Percentiles rank a stretch among this genome's conserved stretches.
phyloP scores from a whole-genome alignment of 176 grass and related monocot genomes.

The Carex cristatella region DNA sequence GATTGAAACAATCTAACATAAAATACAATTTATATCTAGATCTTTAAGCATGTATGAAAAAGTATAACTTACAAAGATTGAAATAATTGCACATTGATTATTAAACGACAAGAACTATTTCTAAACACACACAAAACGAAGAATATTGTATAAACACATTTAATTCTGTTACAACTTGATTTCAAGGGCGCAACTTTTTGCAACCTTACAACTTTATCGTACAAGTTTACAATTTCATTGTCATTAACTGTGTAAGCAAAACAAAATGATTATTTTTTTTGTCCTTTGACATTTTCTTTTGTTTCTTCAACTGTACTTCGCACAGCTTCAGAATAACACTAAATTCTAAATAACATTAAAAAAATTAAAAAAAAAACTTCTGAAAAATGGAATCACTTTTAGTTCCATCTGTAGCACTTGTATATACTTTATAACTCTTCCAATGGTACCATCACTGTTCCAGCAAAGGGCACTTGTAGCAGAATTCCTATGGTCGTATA shows the following conservation, averaged over 20 bases:
- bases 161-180: slow-evolving; percentile 11
- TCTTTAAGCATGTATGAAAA: not conserved
- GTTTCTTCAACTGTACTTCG: slow-evolving; percentile 36
- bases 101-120: not conserved
- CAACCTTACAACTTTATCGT: slow-evolving; percentile 5
- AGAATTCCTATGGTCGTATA: not conserved
- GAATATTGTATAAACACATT: slow-evolving; percentile 7
- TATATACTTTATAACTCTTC: slow-evolving; percentile 13
- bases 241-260: slow-evolving; percentile 15
- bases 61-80: not conserved
- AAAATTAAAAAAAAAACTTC: not conserved
- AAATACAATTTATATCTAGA: no score
- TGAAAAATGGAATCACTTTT: slow-evolving; percentile 13
- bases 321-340: slow-evolving; percentile 38
- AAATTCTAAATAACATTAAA: not conserved
- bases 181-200: slow-evolving; percentile 20
- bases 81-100: not conserved
- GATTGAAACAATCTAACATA: not conserved
- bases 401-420: slow-evolving; percentile 1
- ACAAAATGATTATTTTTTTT: slow-evolving; percentile 1
- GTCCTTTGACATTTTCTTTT: not conserved
- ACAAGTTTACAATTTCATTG: slow-evolving; percentile 9
- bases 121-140: not conserved
- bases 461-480: slow-evolving; percentile 12
- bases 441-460: slow-evolving; percentile 23